Conservation (phyloP, 176 grass and related monocot genomes). For the Chloris gayana region DNA sequence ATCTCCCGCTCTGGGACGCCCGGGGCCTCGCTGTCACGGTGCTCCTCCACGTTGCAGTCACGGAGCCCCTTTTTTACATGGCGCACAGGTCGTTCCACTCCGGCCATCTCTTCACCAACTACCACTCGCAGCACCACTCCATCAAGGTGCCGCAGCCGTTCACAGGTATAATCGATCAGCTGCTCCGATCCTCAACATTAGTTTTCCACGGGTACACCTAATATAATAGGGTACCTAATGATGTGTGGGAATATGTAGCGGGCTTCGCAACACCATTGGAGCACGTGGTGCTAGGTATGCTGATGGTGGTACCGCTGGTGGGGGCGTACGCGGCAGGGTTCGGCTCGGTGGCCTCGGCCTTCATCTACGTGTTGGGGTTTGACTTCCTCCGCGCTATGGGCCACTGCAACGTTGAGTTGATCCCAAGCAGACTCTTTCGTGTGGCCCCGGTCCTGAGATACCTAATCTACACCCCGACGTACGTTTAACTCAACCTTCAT, state of each 20-base stretch:
- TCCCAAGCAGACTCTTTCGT: conserved; percentile 49
- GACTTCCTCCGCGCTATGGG: conserved; percentile 84
- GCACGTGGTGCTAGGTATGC: conserved; percentile 37
- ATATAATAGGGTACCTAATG: too few relatives aligned
- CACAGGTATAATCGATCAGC: conserved; percentile 48
- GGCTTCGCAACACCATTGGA: conserved; percentile 79
- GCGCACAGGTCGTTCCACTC: conserved; percentile 65
- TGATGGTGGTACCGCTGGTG: conserved; percentile 58
- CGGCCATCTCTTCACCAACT: conserved; percentile 52
- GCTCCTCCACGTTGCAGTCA: conserved; percentile 54
- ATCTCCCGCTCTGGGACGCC: too few relatives aligned
- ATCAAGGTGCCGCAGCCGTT: conserved; percentile 64
- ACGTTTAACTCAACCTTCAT: too few relatives aligned
- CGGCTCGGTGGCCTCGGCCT: conserved; percentile 56
- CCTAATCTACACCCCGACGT: conserved; percentile 88
- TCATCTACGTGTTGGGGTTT: conserved; percentile 59
- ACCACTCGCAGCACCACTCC: conserved; percentile 84
- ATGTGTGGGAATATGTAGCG: too few relatives aligned
- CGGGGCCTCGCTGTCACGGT: too few relatives aligned
- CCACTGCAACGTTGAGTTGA: conserved; percentile 79
- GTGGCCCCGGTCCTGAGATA: conserved; percentile 60
- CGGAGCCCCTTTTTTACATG: conserved; percentile 69
- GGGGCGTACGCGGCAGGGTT: conserved; percentile 43
- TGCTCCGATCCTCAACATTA: too few relatives aligned
- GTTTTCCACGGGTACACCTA: too few relatives aligned